phyloP scores from a whole-genome alignment of 1,284 basidiomycete genomes.

The Fomitopsis palustris region DNA sequence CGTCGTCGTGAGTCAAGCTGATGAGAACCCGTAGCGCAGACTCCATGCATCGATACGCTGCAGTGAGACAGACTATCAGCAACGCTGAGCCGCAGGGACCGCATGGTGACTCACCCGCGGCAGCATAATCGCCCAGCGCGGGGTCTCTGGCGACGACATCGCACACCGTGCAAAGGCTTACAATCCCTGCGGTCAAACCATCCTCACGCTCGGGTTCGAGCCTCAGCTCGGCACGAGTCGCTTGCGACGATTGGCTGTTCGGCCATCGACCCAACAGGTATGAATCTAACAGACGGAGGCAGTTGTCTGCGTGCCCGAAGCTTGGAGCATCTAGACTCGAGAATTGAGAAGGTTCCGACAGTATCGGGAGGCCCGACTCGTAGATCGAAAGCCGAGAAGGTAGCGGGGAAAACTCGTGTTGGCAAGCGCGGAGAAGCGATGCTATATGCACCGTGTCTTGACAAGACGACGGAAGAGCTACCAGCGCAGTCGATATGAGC shows the following conservation, averaged over 20 bases:
- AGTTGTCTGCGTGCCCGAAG: conserved; percentile 49
- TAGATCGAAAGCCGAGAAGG: conserved; percentile 38
- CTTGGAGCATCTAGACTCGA: conserved; percentile 31
- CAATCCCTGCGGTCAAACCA: conserved; percentile 35
- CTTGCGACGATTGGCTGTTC: conserved; percentile 17
- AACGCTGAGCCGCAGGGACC: not conserved
- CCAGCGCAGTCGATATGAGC: conserved; percentile 45
- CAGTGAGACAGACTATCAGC: conserved; percentile 2
- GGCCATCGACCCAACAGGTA: conserved; percentile 58
- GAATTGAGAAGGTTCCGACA: conserved; percentile 24
- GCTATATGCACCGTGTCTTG: conserved; percentile 32
- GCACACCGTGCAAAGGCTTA: conserved; percentile 43
- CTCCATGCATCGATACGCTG: conserved; percentile 50
- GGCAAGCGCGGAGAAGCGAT: conserved; percentile 33
- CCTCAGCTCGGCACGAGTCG: conserved; percentile 8
- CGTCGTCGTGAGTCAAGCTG: conserved; percentile 60
- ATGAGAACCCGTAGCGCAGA: conserved; percentile 61
- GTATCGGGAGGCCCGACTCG: conserved; percentile 38
- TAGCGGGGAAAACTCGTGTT: conserved; percentile 34
- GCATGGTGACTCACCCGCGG: conserved; percentile 12
- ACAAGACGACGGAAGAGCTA: conserved; percentile 33
- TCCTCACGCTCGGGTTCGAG: conserved; percentile 22
- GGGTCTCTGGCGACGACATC: conserved; percentile 28
- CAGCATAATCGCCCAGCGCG: conserved; percentile 13
- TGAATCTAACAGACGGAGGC: conserved; percentile 58